phyloP scores from a whole-genome alignment of 208 protist species.

The Acanthamoeba royreba region DNA sequence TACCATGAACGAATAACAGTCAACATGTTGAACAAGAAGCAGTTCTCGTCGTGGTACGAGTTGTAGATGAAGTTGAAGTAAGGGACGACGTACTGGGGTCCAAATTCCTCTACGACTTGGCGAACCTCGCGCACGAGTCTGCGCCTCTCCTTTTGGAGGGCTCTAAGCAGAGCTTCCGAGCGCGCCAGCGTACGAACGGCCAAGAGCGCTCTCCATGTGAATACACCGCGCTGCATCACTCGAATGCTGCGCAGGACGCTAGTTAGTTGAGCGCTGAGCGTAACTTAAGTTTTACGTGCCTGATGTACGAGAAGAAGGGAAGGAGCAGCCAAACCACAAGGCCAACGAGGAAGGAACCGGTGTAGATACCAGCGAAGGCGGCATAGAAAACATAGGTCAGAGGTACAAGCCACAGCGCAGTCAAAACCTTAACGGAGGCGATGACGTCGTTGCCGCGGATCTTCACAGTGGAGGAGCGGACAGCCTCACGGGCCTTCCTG shows the following conservation, averaged over 20 bases:
- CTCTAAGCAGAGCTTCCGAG: not conserved
- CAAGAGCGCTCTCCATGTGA: not conserved
- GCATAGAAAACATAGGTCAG: not conserved
- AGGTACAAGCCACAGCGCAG: not conserved
- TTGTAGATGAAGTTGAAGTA: not conserved
- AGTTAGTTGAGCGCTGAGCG: too few species aligned
- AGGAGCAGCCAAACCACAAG: not conserved
- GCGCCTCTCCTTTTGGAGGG: not conserved
- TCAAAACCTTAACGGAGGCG: slow-evolving; percentile 83
- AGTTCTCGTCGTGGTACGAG: not conserved
- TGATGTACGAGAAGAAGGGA: slow-evolving; percentile 41
- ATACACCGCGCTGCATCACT: not conserved
- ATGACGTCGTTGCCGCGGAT: slow-evolving; percentile 87
- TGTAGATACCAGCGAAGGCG: not conserved
- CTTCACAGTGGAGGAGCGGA: slow-evolving; percentile 83
- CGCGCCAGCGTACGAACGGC: not conserved
- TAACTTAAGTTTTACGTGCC: too few species aligned
- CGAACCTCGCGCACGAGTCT: not conserved
- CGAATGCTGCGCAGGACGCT: not conserved
- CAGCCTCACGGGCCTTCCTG: slow-evolving; percentile 50
- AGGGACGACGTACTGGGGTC: not conserved
- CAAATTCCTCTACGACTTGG: not conserved
- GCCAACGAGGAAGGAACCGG: not conserved
- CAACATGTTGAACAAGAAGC: not conserved
- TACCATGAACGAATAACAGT: not conserved